Evolutionary conservation across 2,329 filamentous ascomycete genomes (phyloP).

Genomic region (Sporothrix brunneoviolacea): DNA sequence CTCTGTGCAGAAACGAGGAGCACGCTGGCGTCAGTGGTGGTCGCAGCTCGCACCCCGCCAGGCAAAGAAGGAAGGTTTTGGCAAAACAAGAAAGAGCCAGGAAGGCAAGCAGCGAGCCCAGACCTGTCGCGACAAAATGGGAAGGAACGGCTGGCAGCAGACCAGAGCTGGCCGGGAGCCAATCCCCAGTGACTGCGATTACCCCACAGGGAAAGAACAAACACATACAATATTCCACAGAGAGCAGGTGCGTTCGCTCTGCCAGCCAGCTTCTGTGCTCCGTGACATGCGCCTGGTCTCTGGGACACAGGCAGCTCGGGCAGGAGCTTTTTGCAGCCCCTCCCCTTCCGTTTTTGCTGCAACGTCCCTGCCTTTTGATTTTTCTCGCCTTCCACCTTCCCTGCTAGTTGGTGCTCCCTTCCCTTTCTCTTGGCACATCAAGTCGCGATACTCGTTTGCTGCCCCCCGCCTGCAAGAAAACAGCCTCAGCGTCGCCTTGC

Average conservation of each 20-base stretch:
- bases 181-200: background rate
- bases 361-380: background rate
- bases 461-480: no score
- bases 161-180: background rate
- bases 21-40: background rate
- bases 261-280: conserved; percentile 2
- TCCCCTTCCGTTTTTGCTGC: background rate
- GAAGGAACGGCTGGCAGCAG: conserved; percentile 7
- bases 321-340: conserved; percentile 1
- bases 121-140: conserved; percentile 6
- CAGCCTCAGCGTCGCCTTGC: no score
- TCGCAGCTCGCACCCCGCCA: background rate
- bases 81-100: background rate
- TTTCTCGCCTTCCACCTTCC: background rate
- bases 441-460: no score
- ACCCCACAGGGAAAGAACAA: conserved; percentile 12
- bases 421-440: background rate
- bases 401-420: background rate
- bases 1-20: no score
- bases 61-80: conserved; percentile 3
- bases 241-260: background rate
- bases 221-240: background rate
- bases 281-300: background rate
- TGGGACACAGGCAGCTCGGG: background rate
- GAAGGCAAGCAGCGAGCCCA: background rate